Evolutionary conservation across 2,329 filamentous ascomycete genomes (phyloP).

Genomic region (Aspergillus udagawae): DNA sequence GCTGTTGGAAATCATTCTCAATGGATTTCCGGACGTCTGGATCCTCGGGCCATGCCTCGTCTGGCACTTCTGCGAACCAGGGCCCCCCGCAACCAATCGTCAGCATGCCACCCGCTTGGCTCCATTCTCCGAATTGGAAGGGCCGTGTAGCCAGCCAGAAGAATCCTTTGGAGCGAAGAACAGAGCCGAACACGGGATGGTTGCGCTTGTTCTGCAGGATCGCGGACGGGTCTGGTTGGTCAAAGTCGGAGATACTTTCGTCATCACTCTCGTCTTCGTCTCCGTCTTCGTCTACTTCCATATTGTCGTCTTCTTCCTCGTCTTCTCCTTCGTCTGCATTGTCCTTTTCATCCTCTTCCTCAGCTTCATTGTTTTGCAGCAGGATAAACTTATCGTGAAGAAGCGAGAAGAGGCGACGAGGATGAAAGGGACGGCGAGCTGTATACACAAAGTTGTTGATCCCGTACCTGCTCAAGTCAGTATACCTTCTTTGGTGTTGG

Average conservation of each 20-base stretch:
- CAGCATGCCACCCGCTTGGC: conserved; percentile 43
- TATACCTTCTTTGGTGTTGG: background rate
- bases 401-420: conserved; percentile 37
- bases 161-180: conserved; percentile 44
- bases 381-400: conserved; percentile 45
- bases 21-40: conserved; percentile 47
- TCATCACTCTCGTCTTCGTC: conserved; percentile 18
- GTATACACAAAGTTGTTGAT: conserved; percentile 69
- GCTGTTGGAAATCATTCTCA: conserved; percentile 46
- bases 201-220: conserved; percentile 38
- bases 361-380: conserved; percentile 34
- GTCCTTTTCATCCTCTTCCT: conserved; percentile 23
- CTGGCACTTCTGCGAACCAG: conserved; percentile 58
- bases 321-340: conserved; percentile 23
- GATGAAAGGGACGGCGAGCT: conserved; percentile 51
- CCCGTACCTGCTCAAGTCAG: conserved; percentile 48
- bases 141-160: conserved; percentile 44
- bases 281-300: conserved; percentile 26
- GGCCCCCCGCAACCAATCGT: conserved; percentile 40
- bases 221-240: conserved; percentile 27
- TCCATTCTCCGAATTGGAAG: conserved; percentile 43
- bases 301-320: conserved; percentile 21
- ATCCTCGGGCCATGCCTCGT: conserved; percentile 50
- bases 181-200: conserved; percentile 34
- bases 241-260: conserved; percentile 27